These are phyloP conservation scores for Lactarius sp. DNA, from an alignment of 768 basidiomycete species.

Conservation along the genomic window DNA sequence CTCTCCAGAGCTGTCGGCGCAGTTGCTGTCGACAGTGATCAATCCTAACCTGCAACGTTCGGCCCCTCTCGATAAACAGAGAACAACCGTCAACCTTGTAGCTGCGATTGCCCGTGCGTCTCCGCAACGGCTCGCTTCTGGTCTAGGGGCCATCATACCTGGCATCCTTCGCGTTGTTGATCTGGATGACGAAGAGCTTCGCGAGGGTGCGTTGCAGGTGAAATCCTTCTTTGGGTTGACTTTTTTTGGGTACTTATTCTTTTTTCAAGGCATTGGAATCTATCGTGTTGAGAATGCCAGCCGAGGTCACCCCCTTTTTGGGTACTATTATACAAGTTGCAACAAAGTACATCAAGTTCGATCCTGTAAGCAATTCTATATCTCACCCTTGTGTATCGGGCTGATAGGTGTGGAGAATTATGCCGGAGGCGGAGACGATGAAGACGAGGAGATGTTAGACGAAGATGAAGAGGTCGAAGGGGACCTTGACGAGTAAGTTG, in stretches of 20 bases:
- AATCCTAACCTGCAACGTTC: conserved; percentile 51
- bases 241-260: background rate
- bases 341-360: conserved; percentile 80
- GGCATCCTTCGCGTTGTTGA: conserved; percentile 64
- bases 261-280: conserved; percentile 71
- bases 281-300: conserved; percentile 75
- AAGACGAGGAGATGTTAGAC: conserved; percentile 56
- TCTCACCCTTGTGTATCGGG: background rate
- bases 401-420: conserved; percentile 54
- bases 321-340: conserved; percentile 64
- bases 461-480: conserved; percentile 77
- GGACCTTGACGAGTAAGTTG: conserved; percentile 67
- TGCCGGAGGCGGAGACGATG: conserved; percentile 63
- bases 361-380: conserved; percentile 60
- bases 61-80: conserved; percentile 61
- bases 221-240: background rate
- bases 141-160: conserved; percentile 59
- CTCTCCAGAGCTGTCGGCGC: conserved; percentile 53
- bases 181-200: conserved; percentile 76
- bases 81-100: conserved; percentile 73
- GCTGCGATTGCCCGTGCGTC: conserved; percentile 76
- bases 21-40: conserved; percentile 55
- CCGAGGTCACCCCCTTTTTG: conserved; percentile 73
- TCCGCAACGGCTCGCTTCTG: conserved; percentile 57
- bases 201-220: conserved; percentile 77